A percentile compares a stretch with the other conserved stretches of the same genome.
phyloP scores from a whole-genome alignment of 2,329 filamentous ascomycete genomes.

The Ceratocystis huliohia region DNA sequence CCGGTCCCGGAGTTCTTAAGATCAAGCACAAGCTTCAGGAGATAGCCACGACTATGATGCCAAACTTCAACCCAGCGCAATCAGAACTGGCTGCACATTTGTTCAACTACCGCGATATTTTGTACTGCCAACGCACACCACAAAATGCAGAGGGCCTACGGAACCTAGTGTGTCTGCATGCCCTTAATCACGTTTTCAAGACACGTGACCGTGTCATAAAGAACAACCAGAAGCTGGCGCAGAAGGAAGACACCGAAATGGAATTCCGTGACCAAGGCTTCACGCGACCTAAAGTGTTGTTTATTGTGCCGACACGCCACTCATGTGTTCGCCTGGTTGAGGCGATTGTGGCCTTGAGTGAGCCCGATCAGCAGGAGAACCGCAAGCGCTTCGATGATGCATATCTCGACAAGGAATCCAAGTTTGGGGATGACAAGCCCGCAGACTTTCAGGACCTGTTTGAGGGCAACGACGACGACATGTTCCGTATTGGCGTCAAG shows the following conservation, averaged over 20 bases:
- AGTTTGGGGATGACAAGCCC: slow-evolving; percentile 60
- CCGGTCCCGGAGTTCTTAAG: slow-evolving; percentile 37
- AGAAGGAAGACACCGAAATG: slow-evolving; percentile 48
- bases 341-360: slow-evolving; percentile 59
- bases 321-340: slow-evolving; percentile 70
- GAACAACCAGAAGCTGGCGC: slow-evolving; percentile 69
- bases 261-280: slow-evolving; percentile 90
- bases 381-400: slow-evolving; percentile 80
- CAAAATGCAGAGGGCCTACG: slow-evolving; percentile 57
- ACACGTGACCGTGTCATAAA: slow-evolving; percentile 86
- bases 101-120: slow-evolving; percentile 70
- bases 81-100: slow-evolving; percentile 56
- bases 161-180: slow-evolving; percentile 65
- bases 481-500: slow-evolving; percentile 91
- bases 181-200: slow-evolving; percentile 86
- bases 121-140: slow-evolving; percentile 60
- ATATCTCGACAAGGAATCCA: slow-evolving; percentile 54
- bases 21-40: slow-evolving; percentile 59
- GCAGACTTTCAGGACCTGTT: slow-evolving; percentile 84
- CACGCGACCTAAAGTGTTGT: slow-evolving; percentile 82
- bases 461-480: slow-evolving; percentile 90
- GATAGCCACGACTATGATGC: slow-evolving; percentile 39
- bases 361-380: slow-evolving; percentile 88
- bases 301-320: slow-evolving; percentile 79
- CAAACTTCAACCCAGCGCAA: slow-evolving; percentile 48